Evolutionary conservation across 2,329 filamentous ascomycete genomes (phyloP), one percentile per base, ranked within the genome.

Genomic region (Blumeria graminis): DNA sequence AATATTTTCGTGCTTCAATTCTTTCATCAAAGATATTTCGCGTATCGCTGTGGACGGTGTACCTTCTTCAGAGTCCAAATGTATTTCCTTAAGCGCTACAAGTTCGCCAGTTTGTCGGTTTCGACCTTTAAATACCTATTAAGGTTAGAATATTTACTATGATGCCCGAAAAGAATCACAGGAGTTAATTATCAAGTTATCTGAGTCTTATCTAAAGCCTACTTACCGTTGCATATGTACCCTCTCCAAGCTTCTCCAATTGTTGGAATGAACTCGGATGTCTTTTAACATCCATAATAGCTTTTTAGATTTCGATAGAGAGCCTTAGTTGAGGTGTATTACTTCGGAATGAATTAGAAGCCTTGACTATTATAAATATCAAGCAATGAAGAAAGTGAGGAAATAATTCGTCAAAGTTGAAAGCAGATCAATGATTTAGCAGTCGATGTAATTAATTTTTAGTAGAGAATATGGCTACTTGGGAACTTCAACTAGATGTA

Each of bases 1-100:
- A 62, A 98, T 96, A 68, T 95, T 96, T 69, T 95, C 89, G 70
- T 98, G 92, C 71, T 96, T 96, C 62, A 98, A 77, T 71, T 98
- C 92, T 71, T 98, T 98, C 92, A 98, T 96, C 57, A 98, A 76
- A 1, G 89, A 95, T 65, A 98, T 98, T 70, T 98, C 92, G 65
- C 92, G 86, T 68, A 98, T 98, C 51, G 92, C 92, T 0, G 92
- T 98, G 55, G 86, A 93, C 3, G 92, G 92, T 0, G 92, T 98
- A 63, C 92, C 92, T 73, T 98, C 92, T 73, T 98, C 92, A 54
- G 86, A 94, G 70, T 98, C 92, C 60, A 98, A 85, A 68, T 98
- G 92, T 64, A 98, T 98, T 71, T 98, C 92, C 70, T 98, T 98
- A 61, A 98, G 76, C 6, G 92, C 92, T 39, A 98, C 92, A 59